Base-by-base conservation (phyloP, 352 stramenopile species). In the Phytophthora cajani region DNA sequence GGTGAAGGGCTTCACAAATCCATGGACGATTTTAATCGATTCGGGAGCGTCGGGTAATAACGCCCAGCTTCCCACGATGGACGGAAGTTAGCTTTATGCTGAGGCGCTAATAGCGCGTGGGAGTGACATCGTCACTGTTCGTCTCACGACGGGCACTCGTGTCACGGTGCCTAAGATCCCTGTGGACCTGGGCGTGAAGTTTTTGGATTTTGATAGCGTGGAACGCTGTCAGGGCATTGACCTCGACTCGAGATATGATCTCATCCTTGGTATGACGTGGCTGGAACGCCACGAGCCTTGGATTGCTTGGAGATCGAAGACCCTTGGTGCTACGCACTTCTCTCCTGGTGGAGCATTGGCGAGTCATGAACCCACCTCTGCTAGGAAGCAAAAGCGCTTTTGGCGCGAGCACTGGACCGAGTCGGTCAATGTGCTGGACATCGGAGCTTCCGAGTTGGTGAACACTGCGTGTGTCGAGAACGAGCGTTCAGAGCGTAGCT, bases 171-270 rank as follows among this genome's bases (percentile, higher is more conserved):
- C 17, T 4, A 60, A 50, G 38, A 51, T 67, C 30, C 40, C 21
- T 8, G 10, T 67, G n/a, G n/a, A 55, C 50, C 12, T 67, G 17
- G 25, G 19, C 7, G 50, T 61, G n/a, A 67, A 59, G 19, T 32
- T 58, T 19, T 32, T 53, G 2, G 47, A 59, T 21, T 65, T 66
- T n/a, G 21, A 63, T 53, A 63, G 60, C 50, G 33, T 67, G 19
- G 52, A 69, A 59, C 54, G 52, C 58, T 63, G 51, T 63, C 16
- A 63, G 19, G 33, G 64, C 40, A 5, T 72, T 2, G 58, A 72
- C 44, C 23, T 64, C 21, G 40, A 67, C 64, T 49, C 42, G 51
- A 72, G 65, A 42, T 72, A 63, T 40, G 27, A 72, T 32, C 32
- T 72, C 52, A 64, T 66, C 56, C 47, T 65, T 66, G 30, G 30